A percentile compares a stretch with the other conserved stretches of the same genome.
Evolutionary conservation across 805 yeast species (phyloP).

Genomic region (Cyberlindnera xishuangbannaensis): DNA sequence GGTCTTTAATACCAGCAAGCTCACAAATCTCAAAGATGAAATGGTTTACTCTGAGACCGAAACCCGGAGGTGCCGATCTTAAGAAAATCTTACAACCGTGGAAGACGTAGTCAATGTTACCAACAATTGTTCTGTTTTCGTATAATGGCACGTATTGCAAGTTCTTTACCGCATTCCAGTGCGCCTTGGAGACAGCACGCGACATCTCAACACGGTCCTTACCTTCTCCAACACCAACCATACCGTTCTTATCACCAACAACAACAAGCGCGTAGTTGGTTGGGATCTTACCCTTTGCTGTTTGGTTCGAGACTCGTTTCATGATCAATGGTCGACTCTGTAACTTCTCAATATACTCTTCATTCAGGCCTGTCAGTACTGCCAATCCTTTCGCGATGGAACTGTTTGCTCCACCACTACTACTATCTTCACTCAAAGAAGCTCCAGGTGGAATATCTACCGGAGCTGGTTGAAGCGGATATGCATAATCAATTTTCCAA

Average conservation of each 20-base stretch:
- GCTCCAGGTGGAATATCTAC: conserved; percentile 49
- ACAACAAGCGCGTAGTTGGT: conserved; percentile 79
- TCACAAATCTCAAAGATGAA: conserved; percentile 86
- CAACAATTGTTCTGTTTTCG: conserved; percentile 87
- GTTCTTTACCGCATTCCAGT: conserved; percentile 90
- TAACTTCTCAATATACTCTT: conserved; percentile 52
- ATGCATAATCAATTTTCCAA: conserved; percentile 40
- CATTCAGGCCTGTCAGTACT: conserved; percentile 60
- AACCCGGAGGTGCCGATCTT: conserved; percentile 87
- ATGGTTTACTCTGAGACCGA: conserved; percentile 88
- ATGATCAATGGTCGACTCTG: conserved; percentile 60
- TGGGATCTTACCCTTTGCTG: conserved; percentile 85
- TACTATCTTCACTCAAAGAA: conserved; percentile 22
- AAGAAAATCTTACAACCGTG: conserved; percentile 82
- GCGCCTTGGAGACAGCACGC: conserved; percentile 75
- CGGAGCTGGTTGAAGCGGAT: conserved; percentile 56
- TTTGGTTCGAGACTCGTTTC: conserved; percentile 85
- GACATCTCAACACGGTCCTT: conserved; percentile 74
- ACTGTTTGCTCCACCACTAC: conserved; percentile 18
- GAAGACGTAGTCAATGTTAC: conserved; percentile 73
- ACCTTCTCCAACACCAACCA: conserved; percentile 94
- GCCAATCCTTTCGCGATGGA: conserved; percentile 48
- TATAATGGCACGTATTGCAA: conserved; percentile 76
- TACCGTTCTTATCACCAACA: conserved; percentile 90
- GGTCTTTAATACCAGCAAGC: conserved; percentile 89